phyloP scores from a whole-genome alignment of 1,139 yeast species.

The Candida glucosophila region DNA sequence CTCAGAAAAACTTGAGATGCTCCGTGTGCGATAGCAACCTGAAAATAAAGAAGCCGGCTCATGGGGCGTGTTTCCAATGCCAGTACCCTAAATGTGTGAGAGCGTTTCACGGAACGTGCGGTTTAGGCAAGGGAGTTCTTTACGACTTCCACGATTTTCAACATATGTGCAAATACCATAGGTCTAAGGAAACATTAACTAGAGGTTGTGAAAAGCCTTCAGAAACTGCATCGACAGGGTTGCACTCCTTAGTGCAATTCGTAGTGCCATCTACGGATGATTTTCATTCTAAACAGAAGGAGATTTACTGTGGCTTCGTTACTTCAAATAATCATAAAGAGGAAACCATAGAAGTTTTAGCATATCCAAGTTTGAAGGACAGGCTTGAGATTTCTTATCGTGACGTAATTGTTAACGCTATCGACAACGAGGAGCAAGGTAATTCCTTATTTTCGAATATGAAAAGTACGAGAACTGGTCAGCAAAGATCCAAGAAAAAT shows the following conservation, averaged over 20 bases:
- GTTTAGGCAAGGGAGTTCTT: slow-evolving; percentile 41
- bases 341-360: slow-evolving; percentile 14
- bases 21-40: slow-evolving; percentile 26
- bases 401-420: slow-evolving; percentile 9
- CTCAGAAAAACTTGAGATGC: slow-evolving; percentile 40
- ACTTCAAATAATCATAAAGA: slow-evolving; percentile 19
- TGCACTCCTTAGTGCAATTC: slow-evolving; percentile 30
- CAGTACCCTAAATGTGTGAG: slow-evolving; percentile 40
- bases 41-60: slow-evolving; percentile 6
- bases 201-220: slow-evolving; percentile 5
- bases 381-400: slow-evolving; percentile 19
- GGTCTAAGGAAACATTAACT: slow-evolving; percentile 9
- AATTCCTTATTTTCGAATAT: slow-evolving; percentile 2
- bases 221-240: too few relatives aligned
- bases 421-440: slow-evolving; percentile 4
- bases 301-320: slow-evolving; percentile 23
- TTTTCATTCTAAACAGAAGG: slow-evolving; percentile 9
- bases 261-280: background rate
- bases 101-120: slow-evolving; percentile 54
- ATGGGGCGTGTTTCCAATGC: slow-evolving; percentile 57
- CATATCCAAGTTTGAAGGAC: slow-evolving; percentile 22
- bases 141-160: slow-evolving; percentile 12
- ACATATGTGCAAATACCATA: slow-evolving; percentile 29
- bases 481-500: background rate
- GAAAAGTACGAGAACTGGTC: slow-evolving; percentile 1